Percentiles rank a stretch among this genome's conserved stretches.
Evolutionary conservation across 2,329 filamentous ascomycete genomes (phyloP).

Genomic region (Sclerotinia subarctica): DNA sequence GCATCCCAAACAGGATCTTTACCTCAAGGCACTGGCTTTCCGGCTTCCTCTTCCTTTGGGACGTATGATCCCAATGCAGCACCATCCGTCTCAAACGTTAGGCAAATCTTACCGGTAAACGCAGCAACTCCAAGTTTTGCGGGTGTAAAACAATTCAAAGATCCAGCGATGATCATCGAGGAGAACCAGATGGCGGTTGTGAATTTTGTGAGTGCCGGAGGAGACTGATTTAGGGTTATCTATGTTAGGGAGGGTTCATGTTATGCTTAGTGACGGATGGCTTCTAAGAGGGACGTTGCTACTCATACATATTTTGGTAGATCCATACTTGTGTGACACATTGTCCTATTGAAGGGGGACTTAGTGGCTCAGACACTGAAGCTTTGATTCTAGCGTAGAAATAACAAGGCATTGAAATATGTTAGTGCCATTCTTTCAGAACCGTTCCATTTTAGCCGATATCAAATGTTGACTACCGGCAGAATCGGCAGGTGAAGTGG

Average conservation of each 20-base stretch:
- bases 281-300: background rate
- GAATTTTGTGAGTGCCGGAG: conserved; percentile 11
- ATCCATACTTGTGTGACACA: conserved; percentile 8
- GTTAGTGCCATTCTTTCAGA: background rate
- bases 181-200: conserved; percentile 28
- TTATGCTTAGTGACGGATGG: background rate
- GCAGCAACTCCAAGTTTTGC: conserved; percentile 24
- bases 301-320: background rate
- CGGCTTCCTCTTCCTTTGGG: background rate
- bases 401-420: background rate
- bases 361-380: background rate
- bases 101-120: conserved; percentile 29
- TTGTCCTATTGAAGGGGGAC: background rate
- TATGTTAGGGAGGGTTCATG: background rate
- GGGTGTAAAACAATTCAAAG: conserved; percentile 22
- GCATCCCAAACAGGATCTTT: conserved; percentile 1
- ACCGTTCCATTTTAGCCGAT: background rate
- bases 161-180: conserved; percentile 33
- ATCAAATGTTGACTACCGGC: background rate
- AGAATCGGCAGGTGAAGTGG: background rate
- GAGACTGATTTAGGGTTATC: background rate
- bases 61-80: conserved; percentile 23
- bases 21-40: conserved; percentile 1
- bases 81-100: conserved; percentile 15
- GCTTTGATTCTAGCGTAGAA: background rate